Evolutionary conservation across 1,139 yeast genomes (phyloP).

Genomic region (Protomyces lactucae-debilis): DNA sequence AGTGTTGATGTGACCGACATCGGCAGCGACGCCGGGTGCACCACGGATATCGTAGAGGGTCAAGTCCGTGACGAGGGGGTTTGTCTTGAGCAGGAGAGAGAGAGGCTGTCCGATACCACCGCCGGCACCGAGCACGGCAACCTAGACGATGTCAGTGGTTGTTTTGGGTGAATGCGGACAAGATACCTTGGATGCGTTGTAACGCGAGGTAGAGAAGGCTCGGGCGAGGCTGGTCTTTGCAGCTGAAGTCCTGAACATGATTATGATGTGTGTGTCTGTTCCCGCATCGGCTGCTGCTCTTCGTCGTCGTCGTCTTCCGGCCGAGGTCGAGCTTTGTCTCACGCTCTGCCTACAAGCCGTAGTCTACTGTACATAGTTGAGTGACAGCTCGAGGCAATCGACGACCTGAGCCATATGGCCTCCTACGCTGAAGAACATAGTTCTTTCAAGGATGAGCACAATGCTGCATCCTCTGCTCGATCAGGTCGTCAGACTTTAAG

Average conservation of each 20-base stretch:
- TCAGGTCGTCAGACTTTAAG: not conserved
- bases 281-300: not conserved
- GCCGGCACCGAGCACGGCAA: constrained; percentile 39
- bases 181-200: constrained; percentile 23
- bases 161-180: not conserved
- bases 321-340: not conserved
- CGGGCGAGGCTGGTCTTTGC: constrained; percentile 23
- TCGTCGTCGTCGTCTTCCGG: not conserved
- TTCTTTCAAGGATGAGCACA: constrained; percentile 2
- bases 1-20: constrained; percentile 53
- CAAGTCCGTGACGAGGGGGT: constrained; percentile 77
- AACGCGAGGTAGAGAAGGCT: constrained; percentile 23
- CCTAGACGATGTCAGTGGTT: constrained; percentile 33
- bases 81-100: constrained; percentile 80
- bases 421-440: constrained; percentile 26
- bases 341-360: not conserved
- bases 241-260: constrained; percentile 14
- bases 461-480: not conserved
- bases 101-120: constrained; percentile 98
- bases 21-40: constrained; percentile 97
- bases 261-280: not conserved
- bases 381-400: not conserved
- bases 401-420: not conserved
- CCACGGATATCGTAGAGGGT: constrained; percentile 87
- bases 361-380: too few species aligned